Evolutionary conservation across 148 eudicot genomes (phyloP), one percentile per base, ranked within the genome.

Genomic region (Camellia sinensis): DNA sequence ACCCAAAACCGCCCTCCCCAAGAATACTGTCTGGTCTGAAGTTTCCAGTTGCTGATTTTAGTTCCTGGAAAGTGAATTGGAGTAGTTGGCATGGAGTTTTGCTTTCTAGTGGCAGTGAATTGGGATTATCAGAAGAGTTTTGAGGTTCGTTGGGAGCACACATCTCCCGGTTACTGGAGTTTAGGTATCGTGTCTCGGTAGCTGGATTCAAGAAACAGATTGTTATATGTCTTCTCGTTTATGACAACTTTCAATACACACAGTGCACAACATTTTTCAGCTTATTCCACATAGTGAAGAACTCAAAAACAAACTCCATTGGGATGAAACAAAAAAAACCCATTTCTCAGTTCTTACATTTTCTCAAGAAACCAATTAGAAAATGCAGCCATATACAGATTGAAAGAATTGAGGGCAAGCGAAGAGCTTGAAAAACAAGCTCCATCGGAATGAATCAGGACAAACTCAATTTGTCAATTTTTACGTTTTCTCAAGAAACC

Each of bases 1-100:
- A 96, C 62, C 99, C 99, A 43, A 96, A 96, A 3, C 99, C 99
- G 52, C 99, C 99, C 73, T 96, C 99, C 78, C 99, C 99, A 46
- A 96, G 93, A 52, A 96, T 96, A 81, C 99, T 96, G 75, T 93
- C 99, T 0, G 99, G 99, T 78, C 99, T 91, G 80, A 96, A 93
- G 85, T 93, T 96, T 3, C 99, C 99, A 0, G 99, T 96, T 0
- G 98, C 97, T 4, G 99, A 90, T 85, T 92, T 95, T 19, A 96
- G 86, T 84, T 93, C 98, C 68, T 96, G 99, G 57, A 82, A 92
- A 48, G 80, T 87, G 79, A 96, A 93, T 73, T 88, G 87, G 45
- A 96, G 97, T 71, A 93, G 86, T 84, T 89, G 93, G 73, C 80
- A 83, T 5, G 85, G 88, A 56, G 87, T 64, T 80, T 84, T 84